Conservation (phyloP, 805 yeast genomes). For the Schizosaccharomyces cryophilus region DNA sequence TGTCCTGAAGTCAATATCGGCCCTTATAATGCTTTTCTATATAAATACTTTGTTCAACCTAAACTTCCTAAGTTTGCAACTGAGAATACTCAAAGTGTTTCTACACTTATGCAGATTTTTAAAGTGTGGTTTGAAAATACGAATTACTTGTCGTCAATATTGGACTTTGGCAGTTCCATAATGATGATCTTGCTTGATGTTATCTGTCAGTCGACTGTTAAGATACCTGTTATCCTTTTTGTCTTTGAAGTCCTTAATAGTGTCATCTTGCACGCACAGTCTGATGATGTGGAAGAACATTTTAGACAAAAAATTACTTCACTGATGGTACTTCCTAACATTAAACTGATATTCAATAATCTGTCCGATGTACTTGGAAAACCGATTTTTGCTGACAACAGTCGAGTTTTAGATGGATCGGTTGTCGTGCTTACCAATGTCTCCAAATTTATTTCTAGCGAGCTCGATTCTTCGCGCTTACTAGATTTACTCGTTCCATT, state of each 20-base stretch:
- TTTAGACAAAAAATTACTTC: background rate
- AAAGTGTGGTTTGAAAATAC: slow-evolving; percentile 29
- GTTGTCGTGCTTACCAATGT: background rate
- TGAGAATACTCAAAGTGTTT: slow-evolving; percentile 65
- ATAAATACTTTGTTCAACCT: slow-evolving; percentile 30
- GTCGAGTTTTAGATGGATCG: background rate
- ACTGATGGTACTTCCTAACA: background rate
- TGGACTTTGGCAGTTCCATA: slow-evolving; percentile 26
- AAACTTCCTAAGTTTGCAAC: slow-evolving; percentile 41
- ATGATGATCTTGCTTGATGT: slow-evolving; percentile 30
- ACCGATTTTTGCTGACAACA: background rate
- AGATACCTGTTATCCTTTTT: background rate
- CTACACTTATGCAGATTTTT: slow-evolving; percentile 47
- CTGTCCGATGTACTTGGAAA: background rate
- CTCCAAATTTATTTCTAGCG: background rate
- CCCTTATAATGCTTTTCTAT: slow-evolving; percentile 24
- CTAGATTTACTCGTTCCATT: background rate
- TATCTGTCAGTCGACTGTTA: background rate
- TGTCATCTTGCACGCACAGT: background rate
- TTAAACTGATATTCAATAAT: background rate
- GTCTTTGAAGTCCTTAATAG: background rate
- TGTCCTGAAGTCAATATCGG: slow-evolving; percentile 36
- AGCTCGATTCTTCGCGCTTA: background rate
- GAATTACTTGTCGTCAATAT: slow-evolving; percentile 25
- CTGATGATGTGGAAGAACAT: background rate